Base-by-base conservation (phyloP, 495 filamentous ascomycete genomes). In the Hypoxylon lenormandii region DNA sequence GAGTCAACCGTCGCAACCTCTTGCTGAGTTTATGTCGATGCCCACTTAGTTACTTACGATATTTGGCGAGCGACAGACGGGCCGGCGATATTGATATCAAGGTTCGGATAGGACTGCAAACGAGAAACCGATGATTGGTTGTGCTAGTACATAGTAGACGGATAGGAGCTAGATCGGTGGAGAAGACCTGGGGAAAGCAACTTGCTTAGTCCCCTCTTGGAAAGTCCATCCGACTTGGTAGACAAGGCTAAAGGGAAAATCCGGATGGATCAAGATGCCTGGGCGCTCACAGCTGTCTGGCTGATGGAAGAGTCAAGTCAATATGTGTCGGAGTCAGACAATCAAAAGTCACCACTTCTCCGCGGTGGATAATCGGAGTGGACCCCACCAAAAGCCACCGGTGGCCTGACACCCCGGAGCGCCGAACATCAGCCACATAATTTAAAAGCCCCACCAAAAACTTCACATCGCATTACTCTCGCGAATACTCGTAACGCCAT, bases 211-310 rank as follows among this genome's bases (percentile, higher is more conserved):
- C 68, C 15, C 28, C 62, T 63, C 7, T 62, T 26, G 63, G 68
- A 59, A 71, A 53, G 68, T 71, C 68, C 68, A 71, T 48, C 45
- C 68, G 68, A 62, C 40, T 18, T 12, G 10, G 40, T 12, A 43
- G 26, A 3, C 26, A 3, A 28, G 26, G 26, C 26, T 28, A 7
- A 28, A 28, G 26, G 7, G 26, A 3, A 3, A 28, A 28, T 3
- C 26, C 26, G 26, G 3, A 28, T 28, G 3, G 26, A 28, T 28
- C 26, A 28, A 7, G 26, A 28, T 7, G 26, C n/a, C n/a, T n/a
- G n/a, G n/a, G n/a, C n/a, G n/a, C n/a, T n/a, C n/a, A n/a, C n/a
- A n/a, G n/a, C n/a, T n/a, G n/a, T n/a, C n/a, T n/a, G n/a, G n/a
- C n/a, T n/a, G n/a, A n/a, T n/a, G n/a, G n/a, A n/a, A n/a, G n/a